phyloP scores from a whole-genome alignment of 2,329 filamentous ascomycete genomes.

The Whalleya microplaca region DNA sequence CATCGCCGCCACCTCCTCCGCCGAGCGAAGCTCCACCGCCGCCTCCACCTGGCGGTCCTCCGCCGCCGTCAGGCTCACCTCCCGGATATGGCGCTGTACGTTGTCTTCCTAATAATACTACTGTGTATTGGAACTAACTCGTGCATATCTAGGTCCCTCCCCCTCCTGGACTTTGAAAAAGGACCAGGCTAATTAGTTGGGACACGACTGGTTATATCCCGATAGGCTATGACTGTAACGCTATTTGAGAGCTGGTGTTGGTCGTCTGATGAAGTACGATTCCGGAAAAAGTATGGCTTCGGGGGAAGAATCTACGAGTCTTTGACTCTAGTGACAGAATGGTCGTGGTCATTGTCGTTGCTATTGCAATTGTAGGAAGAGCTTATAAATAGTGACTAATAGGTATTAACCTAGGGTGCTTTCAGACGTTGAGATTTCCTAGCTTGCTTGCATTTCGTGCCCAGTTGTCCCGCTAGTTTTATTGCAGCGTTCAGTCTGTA shows the following conservation, averaged over 20 bases:
- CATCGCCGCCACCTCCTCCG: constrained; percentile 60
- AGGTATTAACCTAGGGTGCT: background rate
- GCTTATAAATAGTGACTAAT: background rate
- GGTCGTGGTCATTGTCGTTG: background rate
- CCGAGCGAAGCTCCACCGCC: constrained; percentile 67
- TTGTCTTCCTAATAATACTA: constrained; percentile 19
- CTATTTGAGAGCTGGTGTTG: background rate
- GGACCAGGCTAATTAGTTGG: background rate
- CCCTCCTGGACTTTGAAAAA: constrained; percentile 55
- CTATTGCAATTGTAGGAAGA: background rate
- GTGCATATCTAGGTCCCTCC: constrained; percentile 52
- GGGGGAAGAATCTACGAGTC: background rate
- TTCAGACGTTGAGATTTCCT: background rate
- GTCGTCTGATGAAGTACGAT: background rate
- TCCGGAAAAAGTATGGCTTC: background rate
- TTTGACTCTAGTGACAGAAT: background rate
- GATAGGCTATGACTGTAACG: background rate
- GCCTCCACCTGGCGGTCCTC: constrained; percentile 60
- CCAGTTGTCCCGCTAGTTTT: background rate
- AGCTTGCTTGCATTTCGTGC: background rate
- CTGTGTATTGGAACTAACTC: constrained; percentile 15
- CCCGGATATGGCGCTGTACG: constrained; percentile 70
- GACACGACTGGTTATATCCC: background rate
- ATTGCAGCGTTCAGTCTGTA: background rate
- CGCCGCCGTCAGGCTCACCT: constrained; percentile 55